Conservation (phyloP, 1,284 basidiomycete species). For the Termitomyces sp. region DNA sequence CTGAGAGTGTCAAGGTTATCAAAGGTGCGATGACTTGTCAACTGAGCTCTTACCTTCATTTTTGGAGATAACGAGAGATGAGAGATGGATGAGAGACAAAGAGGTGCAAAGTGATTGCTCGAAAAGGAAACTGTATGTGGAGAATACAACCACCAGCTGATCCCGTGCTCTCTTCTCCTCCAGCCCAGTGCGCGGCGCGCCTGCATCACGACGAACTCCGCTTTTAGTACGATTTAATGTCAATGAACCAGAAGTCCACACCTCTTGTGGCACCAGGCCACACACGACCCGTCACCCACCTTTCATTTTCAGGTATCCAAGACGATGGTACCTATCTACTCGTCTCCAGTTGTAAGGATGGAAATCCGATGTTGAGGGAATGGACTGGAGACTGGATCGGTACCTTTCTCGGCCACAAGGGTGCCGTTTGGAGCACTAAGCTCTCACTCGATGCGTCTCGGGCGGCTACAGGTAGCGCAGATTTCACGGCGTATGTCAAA, state of each 20-base stretch:
- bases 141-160: slow-evolving; percentile 19
- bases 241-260: slow-evolving; percentile 54
- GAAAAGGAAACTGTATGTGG: slow-evolving; percentile 16
- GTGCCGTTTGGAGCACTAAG: slow-evolving; percentile 97
- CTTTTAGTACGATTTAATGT: slow-evolving; percentile 43
- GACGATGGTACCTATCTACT: slow-evolving; percentile 83
- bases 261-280: slow-evolving; percentile 78
- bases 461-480: slow-evolving; percentile 92
- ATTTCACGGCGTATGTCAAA: slow-evolving; percentile 87
- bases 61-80: background rate
- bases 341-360: slow-evolving; percentile 95
- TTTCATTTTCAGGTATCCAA: slow-evolving; percentile 84
- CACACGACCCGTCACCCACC: slow-evolving; percentile 88
- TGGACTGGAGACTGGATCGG: slow-evolving; percentile 99
- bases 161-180: slow-evolving; percentile 29
- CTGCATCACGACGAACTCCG: slow-evolving; percentile 37
- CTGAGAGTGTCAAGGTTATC: background rate
- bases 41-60: too few relatives aligned
- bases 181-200: slow-evolving; percentile 57
- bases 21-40: background rate
- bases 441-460: slow-evolving; percentile 82
- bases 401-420: slow-evolving; percentile 97
- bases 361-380: slow-evolving; percentile 92
- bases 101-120: slow-evolving; percentile 9
- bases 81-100: slow-evolving; percentile 5